Percentiles rank a stretch among this genome's conserved stretches.
Evolutionary conservation across 768 basidiomycete genomes (phyloP).

Genomic region (Agaricus subrufescens): DNA sequence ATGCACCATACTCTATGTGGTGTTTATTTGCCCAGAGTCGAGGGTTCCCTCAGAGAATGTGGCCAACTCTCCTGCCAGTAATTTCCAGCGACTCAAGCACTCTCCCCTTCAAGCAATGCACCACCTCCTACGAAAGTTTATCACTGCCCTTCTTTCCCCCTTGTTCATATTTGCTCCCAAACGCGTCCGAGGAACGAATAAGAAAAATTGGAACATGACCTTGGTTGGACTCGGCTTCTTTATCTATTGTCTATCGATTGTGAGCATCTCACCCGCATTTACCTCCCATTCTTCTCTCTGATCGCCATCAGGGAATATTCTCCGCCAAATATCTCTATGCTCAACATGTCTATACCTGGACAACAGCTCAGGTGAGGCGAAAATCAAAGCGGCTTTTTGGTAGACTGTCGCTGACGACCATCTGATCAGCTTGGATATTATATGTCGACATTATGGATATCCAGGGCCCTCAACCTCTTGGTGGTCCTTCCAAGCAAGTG

Average conservation of each 20-base stretch:
- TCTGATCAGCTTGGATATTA: conserved; percentile 59
- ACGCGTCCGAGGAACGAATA: conserved; percentile 31
- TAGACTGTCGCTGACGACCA: conserved; percentile 4
- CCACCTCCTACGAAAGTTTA: conserved; percentile 22
- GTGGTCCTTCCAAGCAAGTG: conserved; percentile 63
- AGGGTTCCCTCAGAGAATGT: conserved; percentile 23
- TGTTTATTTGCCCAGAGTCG: conserved; percentile 53
- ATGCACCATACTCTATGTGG: conserved; percentile 32
- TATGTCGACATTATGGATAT: conserved; percentile 63
- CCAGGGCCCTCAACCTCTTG: conserved; percentile 62
- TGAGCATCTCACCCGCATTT: conserved; percentile 28
- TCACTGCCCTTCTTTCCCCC: conserved; percentile 52
- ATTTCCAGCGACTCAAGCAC: conserved; percentile 22
- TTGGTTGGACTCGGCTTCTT: conserved; percentile 62
- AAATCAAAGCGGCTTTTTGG: neutral
- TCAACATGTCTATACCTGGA: conserved; percentile 68
- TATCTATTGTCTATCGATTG: conserved; percentile 58
- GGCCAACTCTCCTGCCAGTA: conserved; percentile 15
- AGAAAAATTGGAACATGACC: conserved; percentile 72
- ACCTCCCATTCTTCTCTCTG: neutral
- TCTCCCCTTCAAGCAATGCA: conserved; percentile 24
- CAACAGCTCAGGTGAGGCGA: conserved; percentile 42
- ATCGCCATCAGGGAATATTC: conserved; percentile 50
- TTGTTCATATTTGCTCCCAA: conserved; percentile 67
- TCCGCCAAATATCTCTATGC: conserved; percentile 78